A percentile compares a stretch with the other conserved stretches of the same genome.
Evolutionary conservation across 176 grass and related monocot species (phyloP).

Genomic region (Cenchrus purpureus): DNA sequence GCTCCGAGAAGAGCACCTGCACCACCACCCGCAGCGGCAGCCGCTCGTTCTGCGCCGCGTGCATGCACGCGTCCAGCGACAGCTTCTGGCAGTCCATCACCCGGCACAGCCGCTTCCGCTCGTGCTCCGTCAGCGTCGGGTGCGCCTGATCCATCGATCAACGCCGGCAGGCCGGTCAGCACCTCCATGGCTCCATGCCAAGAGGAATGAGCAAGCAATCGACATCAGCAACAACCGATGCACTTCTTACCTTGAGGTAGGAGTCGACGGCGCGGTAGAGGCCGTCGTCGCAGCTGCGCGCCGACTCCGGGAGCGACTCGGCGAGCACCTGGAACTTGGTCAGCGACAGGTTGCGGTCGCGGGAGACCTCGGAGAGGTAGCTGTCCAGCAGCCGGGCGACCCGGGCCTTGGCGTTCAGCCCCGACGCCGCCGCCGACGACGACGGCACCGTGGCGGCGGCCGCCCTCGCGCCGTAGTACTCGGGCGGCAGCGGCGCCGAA

Average conservation of each 20-base stretch:
- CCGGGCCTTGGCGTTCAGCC: slow-evolving; percentile 70
- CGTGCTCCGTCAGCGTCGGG: slow-evolving; percentile 87
- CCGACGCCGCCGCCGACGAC: slow-evolving; percentile 22
- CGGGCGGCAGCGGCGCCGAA: neutral
- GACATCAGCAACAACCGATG: neutral
- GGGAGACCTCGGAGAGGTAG: slow-evolving; percentile 96
- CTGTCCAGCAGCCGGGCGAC: slow-evolving; percentile 86
- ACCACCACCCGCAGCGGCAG: slow-evolving; percentile 95
- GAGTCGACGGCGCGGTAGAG: slow-evolving; percentile 97
- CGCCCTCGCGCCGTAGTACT: slow-evolving; percentile 34
- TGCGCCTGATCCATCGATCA: slow-evolving; percentile 59
- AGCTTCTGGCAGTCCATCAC: slow-evolving; percentile 99
- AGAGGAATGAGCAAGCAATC: neutral
- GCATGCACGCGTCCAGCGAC: slow-evolving; percentile 96
- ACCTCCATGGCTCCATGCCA: no score
- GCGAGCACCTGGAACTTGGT: slow-evolving; percentile 97
- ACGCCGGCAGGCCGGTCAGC: no score
- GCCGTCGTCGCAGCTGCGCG: slow-evolving; percentile 86
- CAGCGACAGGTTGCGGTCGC: slow-evolving; percentile 85
- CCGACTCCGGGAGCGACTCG: slow-evolving; percentile 87
- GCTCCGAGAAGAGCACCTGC: slow-evolving; percentile 99
- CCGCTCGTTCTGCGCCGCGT: slow-evolving; percentile 95
- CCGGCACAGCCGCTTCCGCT: slow-evolving; percentile 85
- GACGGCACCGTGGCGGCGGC: neutral
- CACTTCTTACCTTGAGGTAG: slow-evolving; percentile 74